Percentiles rank a stretch among this genome's conserved stretches.
These are phyloP conservation scores for Colletotrichum euphorbiae DNA, from an alignment of 2,329 filamentous ascomycete species.

Conservation along the genomic window DNA sequence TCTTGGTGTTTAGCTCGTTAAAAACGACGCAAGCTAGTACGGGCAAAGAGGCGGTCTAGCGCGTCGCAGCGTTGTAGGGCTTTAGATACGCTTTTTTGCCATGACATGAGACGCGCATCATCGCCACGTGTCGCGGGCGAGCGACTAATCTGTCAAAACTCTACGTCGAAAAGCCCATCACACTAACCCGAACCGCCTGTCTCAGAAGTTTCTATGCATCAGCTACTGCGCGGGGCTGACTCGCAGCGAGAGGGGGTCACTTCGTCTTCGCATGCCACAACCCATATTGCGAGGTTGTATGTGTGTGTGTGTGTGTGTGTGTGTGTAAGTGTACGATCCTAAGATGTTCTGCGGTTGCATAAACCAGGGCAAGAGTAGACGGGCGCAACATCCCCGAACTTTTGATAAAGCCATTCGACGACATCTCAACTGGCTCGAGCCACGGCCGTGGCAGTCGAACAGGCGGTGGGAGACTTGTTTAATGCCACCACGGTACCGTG, in stretches of 20 bases:
- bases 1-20: neutral
- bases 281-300: neutral
- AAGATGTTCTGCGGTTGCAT: neutral
- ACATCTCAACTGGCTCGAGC: neutral
- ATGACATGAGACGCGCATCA: conserved; percentile 31
- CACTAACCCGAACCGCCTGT: conserved; percentile 27
- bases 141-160: conserved; percentile 21
- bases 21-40: conserved; percentile 1
- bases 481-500: neutral
- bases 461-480: conserved; percentile 3
- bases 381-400: conserved; percentile 4
- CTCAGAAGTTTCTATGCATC: conserved; percentile 32
- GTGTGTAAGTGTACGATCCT: neutral
- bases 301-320: neutral
- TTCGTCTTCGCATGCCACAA: neutral
- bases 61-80: conserved; percentile 24
- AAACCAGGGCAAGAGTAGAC: conserved; percentile 14
- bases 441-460: conserved; percentile 5
- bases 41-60: conserved; percentile 3
- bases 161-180: conserved; percentile 27
- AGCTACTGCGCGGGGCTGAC: conserved; percentile 34
- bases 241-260: conserved; percentile 5
- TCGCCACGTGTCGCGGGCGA: conserved; percentile 32
- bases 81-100: conserved; percentile 29
- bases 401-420: neutral